Evolutionary conservation across 305 asterid genomes (phyloP), one percentile per base, ranked within the genome.

Genomic region (Solanum chacoense): DNA sequence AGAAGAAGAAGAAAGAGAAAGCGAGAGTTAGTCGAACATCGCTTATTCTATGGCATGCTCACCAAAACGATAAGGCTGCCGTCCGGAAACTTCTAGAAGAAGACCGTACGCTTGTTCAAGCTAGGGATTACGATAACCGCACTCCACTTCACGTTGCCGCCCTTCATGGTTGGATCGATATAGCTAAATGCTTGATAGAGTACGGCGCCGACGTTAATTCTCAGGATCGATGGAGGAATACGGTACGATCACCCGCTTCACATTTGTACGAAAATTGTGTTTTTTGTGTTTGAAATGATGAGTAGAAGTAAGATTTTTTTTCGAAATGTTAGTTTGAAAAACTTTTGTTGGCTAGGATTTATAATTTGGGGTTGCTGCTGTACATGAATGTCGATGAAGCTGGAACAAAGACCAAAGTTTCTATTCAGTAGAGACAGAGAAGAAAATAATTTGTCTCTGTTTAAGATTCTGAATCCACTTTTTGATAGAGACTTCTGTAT

Each of bases 181-280:
- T 94, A 24, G 99, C 95, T 69, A 94, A 93, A 90, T 94, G 96
- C 88, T 94, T 97, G 83, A 92, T 97, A 14, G 97, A 94, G 79
- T 93, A 88, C 84, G 87, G 95, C 32, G 99, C 99, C 45, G 98
- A 97, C 71, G 96, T 97, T 92, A 97, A 97, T 92, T 95, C 98
- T 35, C 98, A 94, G 63, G 99, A 97, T 93, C 98, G 99, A 1
- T 97, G 99, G 99, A 97, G 93, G 91, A 97, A 97, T 90, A 97
- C 98, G 88, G 99, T 32, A 75, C 26, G 14, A 18, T 75, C 6
- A 72, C 22, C 37, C 78, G 35, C 77, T 13, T 29, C 26, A 32
- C 28, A 8, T 9, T 75, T 34, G 81, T 32, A 8, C 11, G n/a
- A 9, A n/a, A 9, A 18, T 18, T 75, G 16, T 20, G 42, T 75